Evolutionary conservation across 2,329 filamentous ascomycete species (phyloP), one percentile per base, ranked within the genome.

Genomic region (Fusarium avenaceum): DNA sequence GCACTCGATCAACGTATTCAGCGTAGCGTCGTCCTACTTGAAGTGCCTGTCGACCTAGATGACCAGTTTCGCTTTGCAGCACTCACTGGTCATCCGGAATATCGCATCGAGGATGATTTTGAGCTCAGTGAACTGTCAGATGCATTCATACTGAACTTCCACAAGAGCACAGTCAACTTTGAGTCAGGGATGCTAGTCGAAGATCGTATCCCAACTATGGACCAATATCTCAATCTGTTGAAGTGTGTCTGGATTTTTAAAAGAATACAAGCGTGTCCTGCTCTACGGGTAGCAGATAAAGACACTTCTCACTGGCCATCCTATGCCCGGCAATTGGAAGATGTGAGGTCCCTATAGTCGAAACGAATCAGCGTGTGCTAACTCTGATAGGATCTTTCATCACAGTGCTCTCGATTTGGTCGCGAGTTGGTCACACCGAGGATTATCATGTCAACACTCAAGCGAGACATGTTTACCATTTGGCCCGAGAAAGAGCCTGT

Each of bases 231-330:
- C 45, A 78, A 73, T 28, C 60, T 79, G 1, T 47, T 79, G 28
- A 79, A 78, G 46, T 79, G 77, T 28, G 52, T 79, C 6, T 79
- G 76, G 75, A 61, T 79, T 33, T 71, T 75, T 35, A 46, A 62
- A 20, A 57, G 50, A 26, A 75, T 75, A 4, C 50, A 66, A 10
- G 43, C 28, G 13, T 72, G 71, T 7, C 57, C 65, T 4, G 39
- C 49, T 15, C 48, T 77, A 2, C 46, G 38, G 5, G 28, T 57
- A 4, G 56, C 63, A 1, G 44, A 61, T 1, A 44, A 58, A 10
- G 71, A 75, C 3, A 68, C 51, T 19, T 79, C 76, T 3, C 77
- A 79, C 33, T 79, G 77, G 77, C 77, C 77, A n/a, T 79, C 77
- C 2, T 79, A 77, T 26, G 56, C 73, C 15, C 66, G 63, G 8